These are phyloP conservation scores for Thielaviopsis ethacetica DNA, from an alignment of 2,329 filamentous ascomycete genomes.

Conservation along the genomic window DNA sequence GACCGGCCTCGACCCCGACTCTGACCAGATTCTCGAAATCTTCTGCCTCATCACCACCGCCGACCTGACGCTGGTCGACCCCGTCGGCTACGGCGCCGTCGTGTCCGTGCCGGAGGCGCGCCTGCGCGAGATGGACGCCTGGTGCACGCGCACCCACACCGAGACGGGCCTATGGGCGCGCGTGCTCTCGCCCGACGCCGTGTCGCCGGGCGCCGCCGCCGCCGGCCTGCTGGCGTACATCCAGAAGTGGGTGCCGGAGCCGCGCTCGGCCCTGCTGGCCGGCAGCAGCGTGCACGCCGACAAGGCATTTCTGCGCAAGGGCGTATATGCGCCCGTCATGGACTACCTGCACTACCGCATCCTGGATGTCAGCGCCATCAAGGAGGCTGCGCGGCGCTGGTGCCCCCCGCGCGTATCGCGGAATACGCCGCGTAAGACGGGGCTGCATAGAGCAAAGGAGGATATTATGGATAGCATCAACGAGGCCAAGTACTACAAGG, in stretches of 20 bases:
- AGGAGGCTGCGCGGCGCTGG: constrained; percentile 81
- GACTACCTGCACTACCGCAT: constrained; percentile 79
- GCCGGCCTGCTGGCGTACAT: constrained; percentile 63
- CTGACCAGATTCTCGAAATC: constrained; percentile 77
- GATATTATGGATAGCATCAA: constrained; percentile 93
- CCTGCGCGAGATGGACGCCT: constrained; percentile 69
- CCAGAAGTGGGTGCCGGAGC: constrained; percentile 49
- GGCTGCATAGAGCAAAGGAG: constrained; percentile 63
- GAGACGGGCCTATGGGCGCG: constrained; percentile 65
- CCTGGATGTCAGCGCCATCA: constrained; percentile 79
- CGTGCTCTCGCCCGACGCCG: constrained; percentile 25
- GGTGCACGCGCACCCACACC: constrained; percentile 72
- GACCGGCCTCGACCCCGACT: constrained; percentile 55
- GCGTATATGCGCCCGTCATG: constrained; percentile 57
- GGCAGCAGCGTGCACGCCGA: constrained; percentile 92
- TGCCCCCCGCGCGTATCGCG: constrained; percentile 42
- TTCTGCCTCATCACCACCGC: constrained; percentile 82
- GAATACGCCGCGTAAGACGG: constrained; percentile 54
- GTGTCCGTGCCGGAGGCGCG: constrained; percentile 56
- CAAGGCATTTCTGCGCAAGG: constrained; percentile 57
- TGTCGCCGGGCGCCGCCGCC: constrained; percentile 64
- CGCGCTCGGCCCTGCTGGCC: constrained; percentile 55
- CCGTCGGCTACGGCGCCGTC: constrained; percentile 61
- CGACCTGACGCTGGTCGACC: constrained; percentile 59
- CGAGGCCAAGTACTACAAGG: constrained; percentile 72